Base-by-base conservation (phyloP, 768 basidiomycete species). In the Leucogyrophana mollusca region DNA sequence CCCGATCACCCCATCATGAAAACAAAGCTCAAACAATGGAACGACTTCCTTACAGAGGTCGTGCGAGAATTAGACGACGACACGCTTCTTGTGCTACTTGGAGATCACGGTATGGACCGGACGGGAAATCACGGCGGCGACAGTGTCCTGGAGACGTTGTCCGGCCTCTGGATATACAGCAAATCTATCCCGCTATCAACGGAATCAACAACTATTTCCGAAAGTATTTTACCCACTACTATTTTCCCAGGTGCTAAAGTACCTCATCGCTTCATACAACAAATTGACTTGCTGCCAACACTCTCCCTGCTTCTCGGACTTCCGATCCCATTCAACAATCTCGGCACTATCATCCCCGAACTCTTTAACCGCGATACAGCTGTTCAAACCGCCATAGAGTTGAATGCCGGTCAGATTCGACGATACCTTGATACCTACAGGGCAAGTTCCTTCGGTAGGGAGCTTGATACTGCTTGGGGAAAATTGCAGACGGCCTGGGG, bases 81-180 rank as follows among this genome's bases (percentile, higher is more conserved):
- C 40, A 98, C 96, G 0, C 71, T 99, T 0, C 76, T 99, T 4
- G 81, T 99, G 45, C 77, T 99, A 2, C 72, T 98, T 1, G 96
- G 96, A 1, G 95, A 99, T 61, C 96, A 98, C 57, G 96, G 96
- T 0, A 98, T 99, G 96, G 94, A 97, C 57, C 73, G 79, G 33
- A 78, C 87, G 17, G 96, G 96, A 2, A 94, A 99, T 56, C 95
- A 98, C 55, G 96, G 96, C 0, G 95, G 96, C 1, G 96, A 97
- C 56, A 85, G 86, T 1, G 71, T 73, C 4, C 77, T 87, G 22
- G 95, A 99, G 60, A 91, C 92, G 0, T 85, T 88, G 9, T 74
- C 92, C 1, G 93, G 78, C 0, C 66, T 95, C 30, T 98, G 95
- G 95, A 70, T 98, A 35, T 99, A 96, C 68, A 89, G 87, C 70